Conservation (phyloP, 2,329 filamentous ascomycete species). For the Trichoderma simmonsii region DNA sequence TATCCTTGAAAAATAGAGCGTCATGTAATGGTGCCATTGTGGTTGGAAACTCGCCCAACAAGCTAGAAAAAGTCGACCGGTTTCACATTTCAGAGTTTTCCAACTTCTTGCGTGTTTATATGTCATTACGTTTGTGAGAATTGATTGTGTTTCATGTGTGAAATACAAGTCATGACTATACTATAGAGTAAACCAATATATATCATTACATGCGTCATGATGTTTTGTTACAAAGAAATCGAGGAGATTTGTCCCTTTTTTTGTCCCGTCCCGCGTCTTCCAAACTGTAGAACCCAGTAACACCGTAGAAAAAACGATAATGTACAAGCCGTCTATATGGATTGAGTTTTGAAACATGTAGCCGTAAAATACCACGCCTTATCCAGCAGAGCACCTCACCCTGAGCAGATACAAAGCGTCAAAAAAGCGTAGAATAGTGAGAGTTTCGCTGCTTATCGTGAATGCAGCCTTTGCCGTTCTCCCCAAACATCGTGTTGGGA, state of each 20-base stretch:
- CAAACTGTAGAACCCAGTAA: slow-evolving; percentile 5
- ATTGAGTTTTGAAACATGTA: slow-evolving; percentile 3
- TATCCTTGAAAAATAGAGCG: not conserved
- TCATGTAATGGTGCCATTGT: not conserved
- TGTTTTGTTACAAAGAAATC: not conserved
- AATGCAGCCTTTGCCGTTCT: not conserved
- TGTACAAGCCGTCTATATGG: slow-evolving; percentile 14
- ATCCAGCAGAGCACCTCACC: not conserved
- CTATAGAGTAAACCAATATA: slow-evolving; percentile 1
- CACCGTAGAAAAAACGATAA: slow-evolving; percentile 8
- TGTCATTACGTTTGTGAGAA: not conserved
- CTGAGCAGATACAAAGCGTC: not conserved
- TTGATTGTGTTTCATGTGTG: not conserved
- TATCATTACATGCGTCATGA: slow-evolving; percentile 11
- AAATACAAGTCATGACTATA: slow-evolving; percentile 13
- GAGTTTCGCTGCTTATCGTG: not conserved
- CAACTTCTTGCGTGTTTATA: too few species aligned
- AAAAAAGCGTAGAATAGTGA: slow-evolving; percentile 2
- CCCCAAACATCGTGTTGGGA: not conserved
- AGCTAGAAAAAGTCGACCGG: not conserved
- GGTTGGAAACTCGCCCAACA: not conserved
- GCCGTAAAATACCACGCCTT: not conserved
- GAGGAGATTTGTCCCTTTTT: slow-evolving; percentile 15
- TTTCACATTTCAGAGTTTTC: too few species aligned
- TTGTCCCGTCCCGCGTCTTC: not conserved